phyloP scores from a whole-genome alignment of 2,329 filamentous ascomycete genomes.

The Epichloe sp. region DNA sequence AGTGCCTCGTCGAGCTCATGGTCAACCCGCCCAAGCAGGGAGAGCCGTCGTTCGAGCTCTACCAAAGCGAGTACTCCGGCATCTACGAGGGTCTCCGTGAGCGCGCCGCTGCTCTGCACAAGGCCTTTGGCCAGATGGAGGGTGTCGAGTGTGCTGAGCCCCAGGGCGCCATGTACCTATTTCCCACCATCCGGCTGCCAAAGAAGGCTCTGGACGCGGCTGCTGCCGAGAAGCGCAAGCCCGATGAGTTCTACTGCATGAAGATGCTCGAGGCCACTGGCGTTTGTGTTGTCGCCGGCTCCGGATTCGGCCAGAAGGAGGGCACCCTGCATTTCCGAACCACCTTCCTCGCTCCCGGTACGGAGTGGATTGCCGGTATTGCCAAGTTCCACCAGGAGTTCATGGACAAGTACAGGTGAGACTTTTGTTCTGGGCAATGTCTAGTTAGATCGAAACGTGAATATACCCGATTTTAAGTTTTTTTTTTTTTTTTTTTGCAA shows the following conservation, averaged over 20 bases:
- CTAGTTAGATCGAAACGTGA: background rate
- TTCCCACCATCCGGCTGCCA: conserved; percentile 80
- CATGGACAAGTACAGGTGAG: conserved; percentile 61
- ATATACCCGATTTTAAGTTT: too few relatives aligned
- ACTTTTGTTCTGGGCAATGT: background rate
- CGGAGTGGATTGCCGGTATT: conserved; percentile 82
- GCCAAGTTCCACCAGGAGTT: conserved; percentile 86
- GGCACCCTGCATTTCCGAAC: conserved; percentile 89
- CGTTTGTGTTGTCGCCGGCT: conserved; percentile 85
- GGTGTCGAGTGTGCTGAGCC: conserved; percentile 83
- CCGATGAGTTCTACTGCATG: conserved; percentile 94
- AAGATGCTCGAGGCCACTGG: conserved; percentile 84
- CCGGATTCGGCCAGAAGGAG: conserved; percentile 88
- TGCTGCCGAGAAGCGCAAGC: conserved; percentile 52
- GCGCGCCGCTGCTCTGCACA: conserved; percentile 74
- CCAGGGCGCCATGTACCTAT: conserved; percentile 97
- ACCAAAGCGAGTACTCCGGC: conserved; percentile 69
- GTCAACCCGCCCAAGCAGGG: conserved; percentile 83
- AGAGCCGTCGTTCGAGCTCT: conserved; percentile 71
- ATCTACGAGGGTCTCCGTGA: conserved; percentile 69
- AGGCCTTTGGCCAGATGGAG: conserved; percentile 90
- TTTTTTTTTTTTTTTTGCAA: too few relatives aligned
- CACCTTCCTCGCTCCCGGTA: conserved; percentile 91
- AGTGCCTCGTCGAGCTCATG: conserved; percentile 96
- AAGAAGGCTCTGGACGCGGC: conserved; percentile 66